Evolutionary conservation across 805 yeast species (phyloP).

Genomic region (Schizosaccharomyces pombe): DNA sequence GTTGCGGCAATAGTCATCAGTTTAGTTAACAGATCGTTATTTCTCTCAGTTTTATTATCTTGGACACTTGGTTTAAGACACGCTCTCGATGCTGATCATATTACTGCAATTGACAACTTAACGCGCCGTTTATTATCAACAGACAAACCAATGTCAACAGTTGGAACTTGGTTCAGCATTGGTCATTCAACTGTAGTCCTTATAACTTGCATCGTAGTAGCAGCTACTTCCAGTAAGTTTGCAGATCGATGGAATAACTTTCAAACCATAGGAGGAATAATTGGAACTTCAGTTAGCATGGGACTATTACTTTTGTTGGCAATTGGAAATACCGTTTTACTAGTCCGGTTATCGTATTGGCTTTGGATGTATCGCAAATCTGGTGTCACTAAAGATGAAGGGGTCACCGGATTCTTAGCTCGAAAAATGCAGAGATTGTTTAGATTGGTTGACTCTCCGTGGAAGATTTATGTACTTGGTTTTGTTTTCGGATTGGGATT

Average conservation of each 20-base stretch:
- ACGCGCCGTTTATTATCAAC: not conserved
- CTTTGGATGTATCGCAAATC: not conserved
- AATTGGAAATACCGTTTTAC: not conserved
- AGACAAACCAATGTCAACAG: not conserved
- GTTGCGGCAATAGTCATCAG: not conserved
- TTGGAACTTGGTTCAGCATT: conserved; percentile 2
- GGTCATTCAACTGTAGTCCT: conserved; percentile 2
- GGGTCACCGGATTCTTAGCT: not conserved
- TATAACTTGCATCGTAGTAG: not conserved
- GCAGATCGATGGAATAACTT: conserved; percentile 1
- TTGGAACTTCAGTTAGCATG: not conserved
- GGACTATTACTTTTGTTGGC: not conserved
- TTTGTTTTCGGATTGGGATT: conserved; percentile 1
- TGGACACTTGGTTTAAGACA: not conserved
- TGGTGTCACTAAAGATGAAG: not conserved
- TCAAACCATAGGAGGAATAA: not conserved
- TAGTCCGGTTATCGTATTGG: not conserved
- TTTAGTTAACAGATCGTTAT: not conserved
- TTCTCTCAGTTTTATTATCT: not conserved
- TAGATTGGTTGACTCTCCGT: not conserved
- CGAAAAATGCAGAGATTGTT: not conserved
- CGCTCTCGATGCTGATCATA: conserved; percentile 3
- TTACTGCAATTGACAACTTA: conserved; percentile 2
- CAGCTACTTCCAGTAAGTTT: not conserved
- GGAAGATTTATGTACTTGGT: not conserved